A percentile compares a stretch with the other conserved stretches of the same genome.
Evolutionary conservation across 805 yeast species (phyloP).

Genomic region (Zygoascus bituminiphila): DNA sequence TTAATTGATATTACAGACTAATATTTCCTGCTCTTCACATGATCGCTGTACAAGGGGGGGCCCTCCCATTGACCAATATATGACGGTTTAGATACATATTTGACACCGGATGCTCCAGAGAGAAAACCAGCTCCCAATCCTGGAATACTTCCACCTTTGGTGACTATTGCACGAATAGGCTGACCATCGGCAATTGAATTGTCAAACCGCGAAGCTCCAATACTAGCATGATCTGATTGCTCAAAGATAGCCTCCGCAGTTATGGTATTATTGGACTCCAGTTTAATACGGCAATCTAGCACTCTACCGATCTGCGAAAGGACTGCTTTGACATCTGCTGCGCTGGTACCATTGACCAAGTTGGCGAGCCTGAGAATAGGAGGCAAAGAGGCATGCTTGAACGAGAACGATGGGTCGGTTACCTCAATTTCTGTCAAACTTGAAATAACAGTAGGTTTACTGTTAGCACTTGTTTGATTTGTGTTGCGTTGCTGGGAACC

Average conservation of each 20-base stretch:
- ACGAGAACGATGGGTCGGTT: constrained; percentile 2
- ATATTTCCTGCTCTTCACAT: not conserved
- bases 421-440: not conserved
- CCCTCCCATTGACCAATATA: constrained; percentile 11
- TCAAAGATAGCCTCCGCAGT: constrained; percentile 24
- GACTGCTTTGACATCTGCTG: constrained; percentile 24
- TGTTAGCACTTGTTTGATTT: not conserved
- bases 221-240: constrained; percentile 25
- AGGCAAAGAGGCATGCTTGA: constrained; percentile 18
- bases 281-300: constrained; percentile 15
- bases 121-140: not conserved
- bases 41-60: constrained; percentile 17
- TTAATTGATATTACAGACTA: no score
- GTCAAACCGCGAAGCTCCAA: constrained; percentile 31
- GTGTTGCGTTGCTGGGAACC: no score
- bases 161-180: constrained; percentile 30
- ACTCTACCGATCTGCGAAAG: constrained; percentile 20
- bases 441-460: not conserved
- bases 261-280: constrained; percentile 9
- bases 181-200: constrained; percentile 44
- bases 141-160: constrained; percentile 14
- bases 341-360: constrained; percentile 27
- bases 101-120: not conserved
- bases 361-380: constrained; percentile 24
- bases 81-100: not conserved